phyloP scores from a whole-genome alignment of 2,329 filamentous ascomycete species.

The Pyricularia pennisetigena region DNA sequence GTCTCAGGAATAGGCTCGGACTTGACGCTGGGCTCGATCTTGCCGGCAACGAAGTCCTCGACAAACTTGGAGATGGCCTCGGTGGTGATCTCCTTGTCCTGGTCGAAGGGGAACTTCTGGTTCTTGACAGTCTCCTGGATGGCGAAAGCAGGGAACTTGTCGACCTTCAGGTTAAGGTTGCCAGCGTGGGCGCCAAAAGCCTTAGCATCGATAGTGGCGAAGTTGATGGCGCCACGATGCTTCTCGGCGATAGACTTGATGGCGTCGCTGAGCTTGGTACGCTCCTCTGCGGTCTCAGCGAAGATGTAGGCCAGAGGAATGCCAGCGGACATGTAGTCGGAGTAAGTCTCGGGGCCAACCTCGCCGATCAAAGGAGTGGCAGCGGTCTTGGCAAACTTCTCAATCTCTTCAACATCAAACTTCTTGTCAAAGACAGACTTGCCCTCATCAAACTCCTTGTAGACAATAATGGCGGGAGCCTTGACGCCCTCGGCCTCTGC shows the following conservation, averaged over 20 bases:
- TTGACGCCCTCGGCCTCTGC: constrained; percentile 86
- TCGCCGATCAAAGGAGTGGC: constrained; percentile 89
- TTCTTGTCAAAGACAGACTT: constrained; percentile 76
- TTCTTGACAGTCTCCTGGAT: constrained; percentile 95
- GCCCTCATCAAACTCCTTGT: constrained; percentile 97
- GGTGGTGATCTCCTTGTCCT: constrained; percentile 66
- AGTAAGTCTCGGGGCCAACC: constrained; percentile 94
- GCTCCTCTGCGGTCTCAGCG: constrained; percentile 84
- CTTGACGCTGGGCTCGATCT: constrained; percentile 94
- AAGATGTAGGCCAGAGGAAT: constrained; percentile 97
- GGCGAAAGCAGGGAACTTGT: constrained; percentile 94
- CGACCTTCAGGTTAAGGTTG: constrained; percentile 94
- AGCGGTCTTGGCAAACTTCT: constrained; percentile 72
- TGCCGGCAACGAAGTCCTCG: constrained; percentile 74
- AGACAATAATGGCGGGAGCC: constrained; percentile 79
- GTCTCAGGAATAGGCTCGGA: constrained; percentile 92
- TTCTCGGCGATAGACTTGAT: constrained; percentile 84
- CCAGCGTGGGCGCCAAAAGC: constrained; percentile 86
- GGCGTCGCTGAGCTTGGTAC: constrained; percentile 62
- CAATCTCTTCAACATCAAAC: constrained; percentile 73
- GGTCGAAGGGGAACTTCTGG: constrained; percentile 92
- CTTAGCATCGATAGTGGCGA: constrained; percentile 94
- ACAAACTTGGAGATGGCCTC: constrained; percentile 71
- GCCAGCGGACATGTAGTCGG: constrained; percentile 85
- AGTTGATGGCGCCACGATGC: constrained; percentile 91